phyloP scores from a whole-genome alignment of 805 yeast species.

The Allodekkera sacchari region DNA sequence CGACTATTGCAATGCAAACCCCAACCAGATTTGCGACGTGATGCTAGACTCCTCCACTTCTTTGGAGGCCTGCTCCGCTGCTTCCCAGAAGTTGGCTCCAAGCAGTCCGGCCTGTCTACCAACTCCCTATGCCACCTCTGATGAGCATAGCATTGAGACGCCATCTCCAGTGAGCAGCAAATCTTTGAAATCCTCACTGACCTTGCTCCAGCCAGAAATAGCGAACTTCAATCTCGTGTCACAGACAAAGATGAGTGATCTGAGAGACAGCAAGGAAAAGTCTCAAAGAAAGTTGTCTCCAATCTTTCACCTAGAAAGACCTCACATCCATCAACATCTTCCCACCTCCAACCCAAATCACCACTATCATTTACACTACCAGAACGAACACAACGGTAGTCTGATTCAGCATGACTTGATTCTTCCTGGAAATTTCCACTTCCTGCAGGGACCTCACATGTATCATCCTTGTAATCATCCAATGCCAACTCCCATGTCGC shows the following conservation, averaged over 20 bases:
- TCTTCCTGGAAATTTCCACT: slow-evolving; percentile 11
- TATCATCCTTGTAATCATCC: no score
- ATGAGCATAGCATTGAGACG: no score
- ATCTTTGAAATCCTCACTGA: slow-evolving; percentile 23
- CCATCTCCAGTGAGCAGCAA: slow-evolving; percentile 32
- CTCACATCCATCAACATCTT: slow-evolving; percentile 3
- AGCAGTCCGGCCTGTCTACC: no score
- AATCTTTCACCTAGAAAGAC: not conserved
- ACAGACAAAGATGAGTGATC: slow-evolving; percentile 4
- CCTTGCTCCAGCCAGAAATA: slow-evolving; percentile 5
- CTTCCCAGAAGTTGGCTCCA: no score
- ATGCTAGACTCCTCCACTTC: no score
- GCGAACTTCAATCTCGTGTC: not conserved
- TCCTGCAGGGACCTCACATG: no score
- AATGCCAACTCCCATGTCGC: no score
- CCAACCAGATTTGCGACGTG: no score
- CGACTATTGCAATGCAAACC: no score
- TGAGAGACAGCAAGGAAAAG: slow-evolving; percentile 2
- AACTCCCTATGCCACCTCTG: no score
- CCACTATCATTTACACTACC: slow-evolving; percentile 24
- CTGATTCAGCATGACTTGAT: slow-evolving; percentile 21
- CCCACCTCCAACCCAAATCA: slow-evolving; percentile 9
- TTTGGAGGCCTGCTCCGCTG: no score
- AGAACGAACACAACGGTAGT: slow-evolving; percentile 19
- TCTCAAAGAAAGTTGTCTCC: not conserved